These are phyloP conservation scores for Globisporangium nodosum DNA, from an alignment of 352 stramenopile genomes.

Conservation along the genomic window DNA sequence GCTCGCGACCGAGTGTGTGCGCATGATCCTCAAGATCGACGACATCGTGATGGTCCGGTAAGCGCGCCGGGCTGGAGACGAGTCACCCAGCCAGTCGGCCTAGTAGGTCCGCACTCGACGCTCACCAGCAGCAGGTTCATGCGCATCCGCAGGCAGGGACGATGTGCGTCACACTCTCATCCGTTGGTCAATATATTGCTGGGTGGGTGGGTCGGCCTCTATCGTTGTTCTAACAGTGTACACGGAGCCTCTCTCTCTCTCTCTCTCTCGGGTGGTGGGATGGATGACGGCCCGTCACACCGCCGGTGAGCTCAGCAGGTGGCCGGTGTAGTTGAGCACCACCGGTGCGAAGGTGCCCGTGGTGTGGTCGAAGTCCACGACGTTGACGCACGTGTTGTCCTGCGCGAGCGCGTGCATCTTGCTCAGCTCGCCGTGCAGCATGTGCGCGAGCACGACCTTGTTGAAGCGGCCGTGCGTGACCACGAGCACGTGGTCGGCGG, in stretches of 20 bases:
- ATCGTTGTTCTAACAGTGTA: slow-evolving; percentile 2
- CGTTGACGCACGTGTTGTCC: slow-evolving; percentile 85
- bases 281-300: slow-evolving; percentile 11
- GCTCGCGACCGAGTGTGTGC: slow-evolving; percentile 97
- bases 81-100: no score
- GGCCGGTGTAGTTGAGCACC: slow-evolving; percentile 65
- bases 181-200: background rate
- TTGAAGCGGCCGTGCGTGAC: slow-evolving; percentile 84
- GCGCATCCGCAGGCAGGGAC: no score
- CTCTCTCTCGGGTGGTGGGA: background rate
- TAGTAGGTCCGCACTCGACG: no score
- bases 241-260: background rate
- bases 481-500: slow-evolving; percentile 63
- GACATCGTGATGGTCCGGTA: slow-evolving; percentile 97
- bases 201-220: background rate
- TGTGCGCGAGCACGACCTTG: slow-evolving; percentile 68
- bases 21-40: slow-evolving; percentile 99
- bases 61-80: slow-evolving; percentile 13
- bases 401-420: slow-evolving; percentile 67
- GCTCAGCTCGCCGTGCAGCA: slow-evolving; percentile 52
- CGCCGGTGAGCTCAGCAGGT: slow-evolving; percentile 34
- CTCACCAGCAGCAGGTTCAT: background rate
- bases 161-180: no score
- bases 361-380: slow-evolving; percentile 69
- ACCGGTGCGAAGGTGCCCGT: slow-evolving; percentile 52